These are phyloP conservation scores for Xylariaceae sp. DNA, from an alignment of 2,329 filamentous ascomycete species.

Conservation along the genomic window DNA sequence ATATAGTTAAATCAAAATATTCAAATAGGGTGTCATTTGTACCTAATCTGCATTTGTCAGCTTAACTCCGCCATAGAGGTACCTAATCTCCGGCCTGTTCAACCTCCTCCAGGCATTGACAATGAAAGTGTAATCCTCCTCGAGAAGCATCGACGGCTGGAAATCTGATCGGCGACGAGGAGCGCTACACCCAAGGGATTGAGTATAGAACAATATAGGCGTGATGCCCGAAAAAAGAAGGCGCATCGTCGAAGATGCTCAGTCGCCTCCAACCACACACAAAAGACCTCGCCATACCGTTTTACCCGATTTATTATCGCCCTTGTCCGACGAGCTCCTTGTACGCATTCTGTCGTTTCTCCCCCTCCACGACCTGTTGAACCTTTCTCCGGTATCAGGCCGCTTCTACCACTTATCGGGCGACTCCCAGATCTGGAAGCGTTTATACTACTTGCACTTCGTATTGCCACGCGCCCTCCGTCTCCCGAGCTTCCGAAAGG, in stretches of 20 bases:
- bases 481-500: slow-evolving; percentile 60
- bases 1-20: too few species aligned
- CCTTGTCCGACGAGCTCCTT: slow-evolving; percentile 81
- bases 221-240: slow-evolving; percentile 27
- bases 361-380: slow-evolving; percentile 63
- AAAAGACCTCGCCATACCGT: slow-evolving; percentile 42
- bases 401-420: slow-evolving; percentile 68
- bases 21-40: too few species aligned
- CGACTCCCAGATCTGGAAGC: slow-evolving; percentile 89
- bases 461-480: slow-evolving; percentile 75
- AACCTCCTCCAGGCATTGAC: background rate
- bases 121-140: background rate
- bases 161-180: background rate
- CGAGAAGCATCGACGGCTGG: background rate
- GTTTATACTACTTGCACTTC: slow-evolving; percentile 81
- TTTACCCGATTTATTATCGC: slow-evolving; percentile 59
- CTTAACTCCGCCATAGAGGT: too few species aligned
- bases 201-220: background rate
- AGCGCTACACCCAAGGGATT: background rate
- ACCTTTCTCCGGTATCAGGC: slow-evolving; percentile 61
- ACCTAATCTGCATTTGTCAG: too few species aligned
- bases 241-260: slow-evolving; percentile 20
- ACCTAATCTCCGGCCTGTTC: too few species aligned
- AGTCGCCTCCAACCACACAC: slow-evolving; percentile 16
- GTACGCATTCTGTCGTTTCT: slow-evolving; percentile 78